Percentiles rank a stretch among this genome's conserved stretches.
Conservation (phyloP, 1,284 basidiomycete genomes). For the Moesziomyces sp. region DNA sequence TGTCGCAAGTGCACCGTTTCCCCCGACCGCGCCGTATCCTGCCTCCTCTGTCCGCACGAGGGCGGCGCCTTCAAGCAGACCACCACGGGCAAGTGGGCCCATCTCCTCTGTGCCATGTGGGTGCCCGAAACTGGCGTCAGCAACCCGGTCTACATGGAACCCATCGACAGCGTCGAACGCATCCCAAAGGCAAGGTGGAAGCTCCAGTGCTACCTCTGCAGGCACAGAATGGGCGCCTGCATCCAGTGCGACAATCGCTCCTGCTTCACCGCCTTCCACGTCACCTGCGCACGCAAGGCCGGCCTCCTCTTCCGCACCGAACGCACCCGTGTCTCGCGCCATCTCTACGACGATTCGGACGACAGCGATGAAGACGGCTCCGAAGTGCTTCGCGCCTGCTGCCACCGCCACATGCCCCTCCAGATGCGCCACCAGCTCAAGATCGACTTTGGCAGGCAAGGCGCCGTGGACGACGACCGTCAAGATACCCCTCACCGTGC, state of each 20-base stretch:
- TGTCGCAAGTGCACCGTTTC: conserved; percentile 98
- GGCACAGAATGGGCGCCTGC: conserved; percentile 84
- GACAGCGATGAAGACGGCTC: conserved; percentile 45
- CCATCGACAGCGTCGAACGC: conserved; percentile 87
- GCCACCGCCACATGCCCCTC: conserved; percentile 61
- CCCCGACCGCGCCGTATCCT: conserved; percentile 92
- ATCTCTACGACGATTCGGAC: conserved; percentile 45
- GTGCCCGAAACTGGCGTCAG: conserved; percentile 93
- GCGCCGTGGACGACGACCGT: conserved; percentile 29
- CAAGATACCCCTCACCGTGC: conserved; percentile 32
- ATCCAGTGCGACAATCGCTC: conserved; percentile 93
- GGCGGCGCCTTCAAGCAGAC: conserved; percentile 99
- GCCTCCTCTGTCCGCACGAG: conserved; percentile 93
- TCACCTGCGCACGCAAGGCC: conserved; percentile 82
- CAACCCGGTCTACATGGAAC: conserved; percentile 98
- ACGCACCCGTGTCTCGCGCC: conserved; percentile 48
- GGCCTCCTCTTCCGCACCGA: conserved; percentile 57
- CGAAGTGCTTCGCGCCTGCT: conserved; percentile 56
- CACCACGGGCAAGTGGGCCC: conserved; percentile 90
- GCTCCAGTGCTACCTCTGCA: conserved; percentile 86
- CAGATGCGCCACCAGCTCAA: conserved; percentile 45
- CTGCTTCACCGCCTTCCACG: conserved; percentile 94
- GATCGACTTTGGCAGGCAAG: conserved; percentile 32
- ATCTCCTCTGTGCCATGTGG: conserved; percentile 97
- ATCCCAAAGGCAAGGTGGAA: conserved; percentile 94